phyloP scores from a whole-genome alignment of 2,329 filamentous ascomycete genomes.

The Alternaria tenuissima region DNA sequence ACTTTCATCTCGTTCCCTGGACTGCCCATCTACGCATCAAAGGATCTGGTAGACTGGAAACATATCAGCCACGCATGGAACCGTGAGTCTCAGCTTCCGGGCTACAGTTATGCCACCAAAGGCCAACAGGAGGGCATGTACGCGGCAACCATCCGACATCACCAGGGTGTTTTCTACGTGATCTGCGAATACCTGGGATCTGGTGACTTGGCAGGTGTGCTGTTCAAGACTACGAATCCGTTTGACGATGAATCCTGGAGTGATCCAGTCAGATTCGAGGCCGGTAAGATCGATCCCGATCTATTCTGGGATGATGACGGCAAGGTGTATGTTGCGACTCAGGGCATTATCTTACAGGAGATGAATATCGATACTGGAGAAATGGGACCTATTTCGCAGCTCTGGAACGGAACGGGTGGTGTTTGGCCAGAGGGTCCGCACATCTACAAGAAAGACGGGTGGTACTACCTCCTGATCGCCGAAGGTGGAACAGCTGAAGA shows the following conservation, averaged over 20 bases:
- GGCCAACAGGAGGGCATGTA: constrained; percentile 28
- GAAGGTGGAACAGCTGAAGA: constrained; percentile 48
- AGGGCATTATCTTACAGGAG: constrained; percentile 29
- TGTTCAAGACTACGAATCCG: constrained; percentile 28
- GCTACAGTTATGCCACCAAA: constrained; percentile 20
- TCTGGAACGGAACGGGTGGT: constrained; percentile 29
- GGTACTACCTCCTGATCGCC: constrained; percentile 44
- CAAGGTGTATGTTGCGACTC: constrained; percentile 55
- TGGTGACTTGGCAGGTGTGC: background rate
- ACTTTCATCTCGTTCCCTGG: constrained; percentile 63
- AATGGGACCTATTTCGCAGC: constrained; percentile 37
- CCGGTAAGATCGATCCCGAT: constrained; percentile 56
- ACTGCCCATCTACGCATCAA: constrained; percentile 60
- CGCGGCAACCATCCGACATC: constrained; percentile 34
- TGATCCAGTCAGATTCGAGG: constrained; percentile 35
- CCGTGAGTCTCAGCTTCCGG: constrained; percentile 26
- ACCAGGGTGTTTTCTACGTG: constrained; percentile 32
- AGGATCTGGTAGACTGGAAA: constrained; percentile 51
- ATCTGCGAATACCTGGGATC: constrained; percentile 26
- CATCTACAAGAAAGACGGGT: constrained; percentile 47
- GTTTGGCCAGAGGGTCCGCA: constrained; percentile 48
- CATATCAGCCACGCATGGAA: constrained; percentile 29
- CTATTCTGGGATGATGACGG: constrained; percentile 67
- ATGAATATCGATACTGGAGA: constrained; percentile 48
- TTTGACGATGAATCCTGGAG: constrained; percentile 27